These are phyloP conservation scores for Boletus rubropictus DNA, from an alignment of 768 basidiomycete species.

Conservation along the genomic window DNA sequence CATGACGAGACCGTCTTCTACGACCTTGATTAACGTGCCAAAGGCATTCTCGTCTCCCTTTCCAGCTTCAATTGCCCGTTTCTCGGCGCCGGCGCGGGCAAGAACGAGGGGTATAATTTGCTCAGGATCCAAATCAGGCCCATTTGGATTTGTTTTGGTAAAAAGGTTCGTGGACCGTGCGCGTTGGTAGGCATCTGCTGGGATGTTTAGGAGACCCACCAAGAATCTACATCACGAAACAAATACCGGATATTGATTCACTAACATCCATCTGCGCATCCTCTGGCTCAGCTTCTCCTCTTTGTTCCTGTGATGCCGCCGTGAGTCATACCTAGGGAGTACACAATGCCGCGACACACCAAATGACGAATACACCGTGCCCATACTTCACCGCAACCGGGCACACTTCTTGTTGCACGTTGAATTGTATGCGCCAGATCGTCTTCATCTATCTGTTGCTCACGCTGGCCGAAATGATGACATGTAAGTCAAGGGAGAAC, in stretches of 20 bases:
- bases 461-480: conserved; percentile 9
- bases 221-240: not conserved
- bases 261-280: conserved; percentile 16
- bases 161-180: conserved; percentile 54
- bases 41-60: conserved; percentile 49
- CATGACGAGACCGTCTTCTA: conserved; percentile 60
- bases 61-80: conserved; percentile 45
- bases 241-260: conserved; percentile 26
- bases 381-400: conserved; percentile 74
- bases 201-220: conserved; percentile 5
- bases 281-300: conserved; percentile 6
- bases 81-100: conserved; percentile 61
- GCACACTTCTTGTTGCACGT: conserved; percentile 67
- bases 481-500: not conserved
- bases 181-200: conserved; percentile 50
- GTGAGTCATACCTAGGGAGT: not conserved
- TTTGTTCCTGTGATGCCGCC: conserved; percentile 16
- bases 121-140: conserved; percentile 45
- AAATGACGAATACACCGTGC: conserved; percentile 68
- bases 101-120: conserved; percentile 59
- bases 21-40: conserved; percentile 45
- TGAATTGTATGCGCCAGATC: conserved; percentile 39
- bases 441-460: conserved; percentile 39
- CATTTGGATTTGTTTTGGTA: conserved; percentile 25
- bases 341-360: conserved; percentile 35